Evolutionary conservation across 2,329 filamentous ascomycete species (phyloP), one percentile per base, ranked within the genome.

Genomic region (Pseudocercospora fijiensis): DNA sequence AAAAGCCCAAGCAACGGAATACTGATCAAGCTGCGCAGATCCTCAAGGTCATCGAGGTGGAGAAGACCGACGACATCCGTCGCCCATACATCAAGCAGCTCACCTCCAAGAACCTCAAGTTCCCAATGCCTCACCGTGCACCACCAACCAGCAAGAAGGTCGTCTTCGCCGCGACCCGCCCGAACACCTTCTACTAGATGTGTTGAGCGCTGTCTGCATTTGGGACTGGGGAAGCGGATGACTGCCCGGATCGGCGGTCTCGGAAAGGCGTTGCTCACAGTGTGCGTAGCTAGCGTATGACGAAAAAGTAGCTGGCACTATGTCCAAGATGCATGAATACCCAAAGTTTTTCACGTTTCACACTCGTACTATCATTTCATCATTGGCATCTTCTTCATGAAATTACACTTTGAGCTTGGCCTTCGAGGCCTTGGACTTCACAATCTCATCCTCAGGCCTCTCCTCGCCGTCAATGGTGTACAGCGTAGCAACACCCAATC

Each of bases 41-140:
- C 82, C 91, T 99, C 81, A 96, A 96, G 83, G 94, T 99, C 76
- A 90, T 96, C 77, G 95, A 99, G 86, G 82, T 99, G 78, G 90
- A 96, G 86, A 96, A 96, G 88, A 85, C 83, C 78, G 91, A 93
- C 74, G 92, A 95, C 80, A 85, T 99, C 86, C 95, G 94, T 86
- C 92, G 95, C 82, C 94, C 95, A 74, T 99, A 99, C 89, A 96
- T 99, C 87, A 96, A 93, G 88, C 95, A 99, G 86, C 91, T 99
- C 81, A 84, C 96, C 80, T 84, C 86, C 83, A 98, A 98, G 90
- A 81, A 88, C 83, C 91, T 99, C 82, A 91, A 90, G 83, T 99
- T 99, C 91, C 95, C 95, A 81, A 91, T 99, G 75, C 95, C 95
- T 80, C 95, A 99, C 88, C 95, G 96, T 78, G 84, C 93, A 78